Evolutionary conservation across 2,329 filamentous ascomycete genomes (phyloP).

Genomic region (Arthrobotrys iridis): DNA sequence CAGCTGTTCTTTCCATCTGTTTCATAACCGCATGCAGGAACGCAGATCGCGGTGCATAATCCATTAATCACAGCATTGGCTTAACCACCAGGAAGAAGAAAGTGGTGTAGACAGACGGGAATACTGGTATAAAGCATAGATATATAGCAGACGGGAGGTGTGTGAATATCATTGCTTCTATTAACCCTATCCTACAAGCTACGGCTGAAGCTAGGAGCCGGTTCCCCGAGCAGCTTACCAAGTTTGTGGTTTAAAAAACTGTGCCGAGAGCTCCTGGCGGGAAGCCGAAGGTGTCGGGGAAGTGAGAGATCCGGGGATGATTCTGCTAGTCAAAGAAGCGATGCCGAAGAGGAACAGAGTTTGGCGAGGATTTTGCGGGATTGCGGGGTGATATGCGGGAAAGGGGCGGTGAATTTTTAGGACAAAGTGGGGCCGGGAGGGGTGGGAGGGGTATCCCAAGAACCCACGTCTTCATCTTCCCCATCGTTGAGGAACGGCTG

Average conservation of each 20-base stretch:
- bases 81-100: constrained; percentile 72
- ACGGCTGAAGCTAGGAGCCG: constrained; percentile 68
- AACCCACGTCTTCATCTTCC: constrained; percentile 11
- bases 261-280: constrained; percentile 67
- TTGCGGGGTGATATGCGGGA: constrained; percentile 69
- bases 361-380: constrained; percentile 71
- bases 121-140: constrained; percentile 71
- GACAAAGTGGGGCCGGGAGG: constrained; percentile 59
- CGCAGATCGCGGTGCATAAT: constrained; percentile 74
- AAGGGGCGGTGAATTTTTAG: constrained; percentile 53
- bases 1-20: constrained; percentile 73
- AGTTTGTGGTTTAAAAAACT: constrained; percentile 68
- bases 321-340: constrained; percentile 62
- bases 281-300: constrained; percentile 65
- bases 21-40: constrained; percentile 74
- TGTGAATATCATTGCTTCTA: constrained; percentile 60
- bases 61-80: constrained; percentile 74
- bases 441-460: background rate
- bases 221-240: constrained; percentile 67
- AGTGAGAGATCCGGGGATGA: constrained; percentile 60
- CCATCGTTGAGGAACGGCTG: constrained; percentile 33
- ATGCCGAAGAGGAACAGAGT: constrained; percentile 72
- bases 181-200: constrained; percentile 66
- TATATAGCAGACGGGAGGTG: constrained; percentile 76
- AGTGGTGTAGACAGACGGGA: constrained; percentile 66